Evolutionary conservation across 768 basidiomycete species (phyloP).

Genomic region (Thelephora ganbajun): DNA sequence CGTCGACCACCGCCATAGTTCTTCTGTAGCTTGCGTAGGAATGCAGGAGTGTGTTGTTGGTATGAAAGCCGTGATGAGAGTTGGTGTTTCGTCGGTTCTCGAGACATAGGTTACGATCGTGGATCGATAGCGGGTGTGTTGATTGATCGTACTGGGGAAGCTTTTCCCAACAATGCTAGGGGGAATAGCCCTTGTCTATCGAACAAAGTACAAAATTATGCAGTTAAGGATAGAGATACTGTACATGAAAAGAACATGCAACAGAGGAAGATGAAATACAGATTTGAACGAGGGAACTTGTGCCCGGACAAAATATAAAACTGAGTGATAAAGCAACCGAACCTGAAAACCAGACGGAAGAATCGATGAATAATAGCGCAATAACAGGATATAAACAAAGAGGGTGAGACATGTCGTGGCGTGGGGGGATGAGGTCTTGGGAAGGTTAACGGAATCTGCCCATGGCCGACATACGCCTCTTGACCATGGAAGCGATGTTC

Average conservation of each 20-base stretch:
- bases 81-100: conserved; percentile 58
- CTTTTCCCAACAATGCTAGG: neutral
- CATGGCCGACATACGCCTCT: neutral
- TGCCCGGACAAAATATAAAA: no score
- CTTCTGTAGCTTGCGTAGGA: conserved; percentile 53
- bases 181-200: neutral
- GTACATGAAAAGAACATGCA: neutral
- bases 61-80: conserved; percentile 61
- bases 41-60: conserved; percentile 42
- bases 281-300: no score
- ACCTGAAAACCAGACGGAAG: no score
- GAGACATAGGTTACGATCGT: conserved; percentile 17
- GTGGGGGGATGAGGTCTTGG: no score
- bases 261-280: no score
- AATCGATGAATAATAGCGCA: no score
- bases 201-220: neutral
- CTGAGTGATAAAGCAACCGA: no score
- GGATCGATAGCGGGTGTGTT: no score
- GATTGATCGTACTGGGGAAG: no score
- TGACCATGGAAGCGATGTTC: neutral
- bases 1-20: conserved; percentile 34
- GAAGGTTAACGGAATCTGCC: neutral
- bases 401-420: no score
- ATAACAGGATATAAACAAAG: no score
- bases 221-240: neutral